These are phyloP conservation scores for Pseudogymnoascus sp. DNA, from an alignment of 2,329 filamentous ascomycete genomes.

Conservation along the genomic window DNA sequence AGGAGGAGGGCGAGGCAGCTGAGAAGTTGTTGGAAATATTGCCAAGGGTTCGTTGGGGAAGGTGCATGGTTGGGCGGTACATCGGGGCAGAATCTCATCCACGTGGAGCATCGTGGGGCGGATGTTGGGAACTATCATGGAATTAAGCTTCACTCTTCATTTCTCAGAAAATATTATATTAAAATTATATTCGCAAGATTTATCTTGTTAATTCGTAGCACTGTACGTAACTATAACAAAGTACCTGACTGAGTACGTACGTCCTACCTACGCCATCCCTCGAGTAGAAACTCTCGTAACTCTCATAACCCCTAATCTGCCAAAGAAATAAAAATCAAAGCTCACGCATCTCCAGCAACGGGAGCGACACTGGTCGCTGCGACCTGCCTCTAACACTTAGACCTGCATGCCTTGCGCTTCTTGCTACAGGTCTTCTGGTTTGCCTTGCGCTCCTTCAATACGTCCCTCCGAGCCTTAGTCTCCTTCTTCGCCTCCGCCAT, in stretches of 20 bases:
- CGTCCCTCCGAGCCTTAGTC: neutral
- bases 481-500: neutral
- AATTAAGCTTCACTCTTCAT: neutral
- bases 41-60: slow-evolving; percentile 6
- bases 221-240: slow-evolving; percentile 7
- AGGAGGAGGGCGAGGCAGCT: neutral
- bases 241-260: slow-evolving; percentile 8
- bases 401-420: neutral
- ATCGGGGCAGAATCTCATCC: neutral
- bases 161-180: slow-evolving; percentile 7
- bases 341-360: neutral
- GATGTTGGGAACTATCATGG: neutral
- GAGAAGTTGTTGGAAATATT: neutral
- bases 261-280: slow-evolving; percentile 7
- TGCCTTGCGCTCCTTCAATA: neutral
- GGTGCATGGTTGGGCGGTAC: neutral
- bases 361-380: neutral
- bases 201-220: slow-evolving; percentile 7
- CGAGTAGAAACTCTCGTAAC: neutral
- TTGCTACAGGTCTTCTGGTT: neutral
- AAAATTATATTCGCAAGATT: slow-evolving; percentile 6
- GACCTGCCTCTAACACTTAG: neutral
- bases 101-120: neutral
- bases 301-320: neutral
- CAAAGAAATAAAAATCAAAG: slow-evolving; percentile 6